Evolutionary conservation across 2,329 filamentous ascomycete species (phyloP).

Genomic region (Fusarium bulbicola): DNA sequence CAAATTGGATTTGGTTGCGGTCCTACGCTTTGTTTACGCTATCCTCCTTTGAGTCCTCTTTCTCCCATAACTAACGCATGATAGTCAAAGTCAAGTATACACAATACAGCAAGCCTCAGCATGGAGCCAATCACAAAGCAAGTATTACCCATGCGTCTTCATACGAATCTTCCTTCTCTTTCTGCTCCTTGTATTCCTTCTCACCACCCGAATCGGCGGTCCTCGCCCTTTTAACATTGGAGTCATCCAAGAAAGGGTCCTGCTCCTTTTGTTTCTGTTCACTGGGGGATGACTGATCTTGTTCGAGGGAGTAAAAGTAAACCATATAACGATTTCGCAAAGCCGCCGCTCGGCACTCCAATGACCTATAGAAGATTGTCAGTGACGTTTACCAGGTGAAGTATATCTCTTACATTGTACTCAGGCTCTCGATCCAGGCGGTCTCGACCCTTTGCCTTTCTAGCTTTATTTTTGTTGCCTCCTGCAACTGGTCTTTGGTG

Average conservation of each 20-base stretch:
- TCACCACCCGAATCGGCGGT: not conserved
- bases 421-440: not conserved
- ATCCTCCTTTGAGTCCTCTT: not conserved
- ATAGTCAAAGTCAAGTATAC: not conserved
- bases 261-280: too few species aligned
- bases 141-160: not conserved
- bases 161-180: not conserved
- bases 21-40: not conserved
- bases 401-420: not conserved
- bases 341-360: not conserved
- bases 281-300: not conserved
- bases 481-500: too few species aligned
- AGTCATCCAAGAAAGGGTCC: not conserved
- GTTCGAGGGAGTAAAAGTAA: not conserved
- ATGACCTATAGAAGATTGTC: not conserved
- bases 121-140: not conserved
- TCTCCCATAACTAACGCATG: not conserved
- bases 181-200: not conserved
- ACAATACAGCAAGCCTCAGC: not conserved
- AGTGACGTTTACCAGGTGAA: not conserved
- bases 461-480: not conserved
- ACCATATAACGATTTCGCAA: not conserved
- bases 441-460: not conserved
- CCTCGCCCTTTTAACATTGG: not conserved
- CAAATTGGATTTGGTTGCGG: not conserved